Conservation (phyloP, 106 monocot genomes). For the Cymbidium sinense region DNA sequence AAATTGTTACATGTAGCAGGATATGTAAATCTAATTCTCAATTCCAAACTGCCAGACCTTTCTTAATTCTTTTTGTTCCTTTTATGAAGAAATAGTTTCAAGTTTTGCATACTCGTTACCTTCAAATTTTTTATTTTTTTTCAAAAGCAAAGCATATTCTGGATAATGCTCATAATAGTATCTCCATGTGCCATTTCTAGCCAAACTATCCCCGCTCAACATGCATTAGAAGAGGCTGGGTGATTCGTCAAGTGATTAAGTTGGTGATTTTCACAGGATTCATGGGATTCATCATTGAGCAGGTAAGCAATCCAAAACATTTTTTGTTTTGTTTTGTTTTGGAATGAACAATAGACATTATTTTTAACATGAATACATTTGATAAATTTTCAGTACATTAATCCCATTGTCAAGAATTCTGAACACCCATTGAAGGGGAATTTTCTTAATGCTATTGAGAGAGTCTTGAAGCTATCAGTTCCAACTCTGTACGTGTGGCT, state of each 20-base stretch:
- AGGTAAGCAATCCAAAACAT: slow-evolving; percentile 36
- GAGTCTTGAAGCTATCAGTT: slow-evolving; percentile 91
- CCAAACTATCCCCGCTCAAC: slow-evolving; percentile 84
- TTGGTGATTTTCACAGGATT: slow-evolving; percentile 53
- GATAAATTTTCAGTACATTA: slow-evolving; percentile 84
- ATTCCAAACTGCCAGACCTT: neutral
- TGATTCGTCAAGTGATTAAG: slow-evolving; percentile 58
- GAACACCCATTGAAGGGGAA: slow-evolving; percentile 89
- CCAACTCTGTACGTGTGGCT: slow-evolving; percentile 97
- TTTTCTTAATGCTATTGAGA: slow-evolving; percentile 79
- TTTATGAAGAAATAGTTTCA: neutral
- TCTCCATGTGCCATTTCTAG: slow-evolving; percentile 38
- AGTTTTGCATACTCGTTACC: neutral
- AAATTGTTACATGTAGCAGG: neutral
- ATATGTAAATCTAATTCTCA: neutral
- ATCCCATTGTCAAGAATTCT: slow-evolving; percentile 97
- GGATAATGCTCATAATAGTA: neutral
- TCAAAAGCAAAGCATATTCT: neutral
- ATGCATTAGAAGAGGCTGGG: slow-evolving; percentile 81
- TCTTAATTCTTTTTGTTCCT: neutral
- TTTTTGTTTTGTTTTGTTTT: no score
- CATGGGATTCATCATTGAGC: slow-evolving; percentile 83
- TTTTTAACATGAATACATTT: neutral
- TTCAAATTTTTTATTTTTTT: neutral
- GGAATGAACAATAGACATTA: neutral